A percentile compares a stretch with the other conserved stretches of the same genome.
phyloP scores from a whole-genome alignment of 2,329 filamentous ascomycete species.

The Calcarisporium arbuscula region DNA sequence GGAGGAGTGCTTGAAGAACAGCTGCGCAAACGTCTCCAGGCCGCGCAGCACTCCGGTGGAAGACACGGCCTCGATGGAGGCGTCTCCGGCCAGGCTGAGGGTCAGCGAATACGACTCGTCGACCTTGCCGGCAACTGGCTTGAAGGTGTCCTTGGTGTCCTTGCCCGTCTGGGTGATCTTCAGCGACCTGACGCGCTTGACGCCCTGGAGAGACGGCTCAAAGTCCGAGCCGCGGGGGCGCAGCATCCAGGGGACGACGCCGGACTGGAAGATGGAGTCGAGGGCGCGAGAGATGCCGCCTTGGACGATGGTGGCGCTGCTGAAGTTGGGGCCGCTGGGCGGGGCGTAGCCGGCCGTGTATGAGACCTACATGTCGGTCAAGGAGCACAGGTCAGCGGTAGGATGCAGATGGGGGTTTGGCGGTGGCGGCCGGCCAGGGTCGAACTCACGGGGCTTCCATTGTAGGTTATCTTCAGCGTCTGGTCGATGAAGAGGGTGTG shows the following conservation, averaged over 20 bases:
- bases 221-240: slow-evolving; percentile 56
- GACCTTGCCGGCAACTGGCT: slow-evolving; percentile 54
- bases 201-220: slow-evolving; percentile 48
- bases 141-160: slow-evolving; percentile 50
- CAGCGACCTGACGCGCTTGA: slow-evolving; percentile 51
- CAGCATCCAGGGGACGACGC: slow-evolving; percentile 75
- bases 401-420: too few relatives aligned
- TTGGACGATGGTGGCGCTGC: slow-evolving; percentile 48
- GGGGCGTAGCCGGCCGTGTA: slow-evolving; percentile 41
- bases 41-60: slow-evolving; percentile 65
- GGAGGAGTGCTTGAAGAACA: slow-evolving; percentile 67
- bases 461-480: slow-evolving; percentile 49
- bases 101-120: slow-evolving; percentile 72
- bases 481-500: slow-evolving; percentile 47
- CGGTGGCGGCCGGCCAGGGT: too few relatives aligned
- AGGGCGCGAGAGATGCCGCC: slow-evolving; percentile 54
- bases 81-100: slow-evolving; percentile 51
- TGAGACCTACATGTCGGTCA: too few relatives aligned
- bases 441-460: too few relatives aligned
- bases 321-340: slow-evolving; percentile 29
- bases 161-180: slow-evolving; percentile 52
- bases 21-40: slow-evolving; percentile 71
- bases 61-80: slow-evolving; percentile 57
- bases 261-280: slow-evolving; percentile 57
- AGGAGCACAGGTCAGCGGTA: too few relatives aligned